Evolutionary conservation across 345 rosid species (phyloP), one percentile per base, ranked within the genome.

Genomic region (Eucalyptus decipiens): DNA sequence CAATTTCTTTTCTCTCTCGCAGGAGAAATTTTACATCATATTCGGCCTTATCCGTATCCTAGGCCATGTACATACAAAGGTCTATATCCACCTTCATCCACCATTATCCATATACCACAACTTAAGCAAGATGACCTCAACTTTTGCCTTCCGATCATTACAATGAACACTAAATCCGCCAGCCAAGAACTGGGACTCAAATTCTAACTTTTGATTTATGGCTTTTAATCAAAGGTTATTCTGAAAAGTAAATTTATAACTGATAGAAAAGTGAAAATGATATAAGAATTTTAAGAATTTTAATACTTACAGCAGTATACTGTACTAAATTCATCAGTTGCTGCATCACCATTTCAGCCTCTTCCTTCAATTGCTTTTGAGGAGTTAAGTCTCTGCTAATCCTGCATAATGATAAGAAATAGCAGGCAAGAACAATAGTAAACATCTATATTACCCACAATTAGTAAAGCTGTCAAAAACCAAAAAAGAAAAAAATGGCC

Each of bases 301-400:
- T 21, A 76, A 76, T 89, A 95, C 98, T 95, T 89, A 97, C 99
- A 85, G 98, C 97, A 90, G 99, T 96, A 92, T 94, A 92, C 86
- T 96, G 97, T 88, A 97, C 99, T 89, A 94, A 87, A 89, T 83
- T 92, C 97, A 96, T 94, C 86, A 97, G 91, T 65, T 96, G 96
- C 7, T 91, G 91, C 92, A 95, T 95, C 87, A 94, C 86, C 54
- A 86, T 89, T 89, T 93, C 96, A 32, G 97, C 99, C 80, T 96
- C 98, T 88, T 94, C 95, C 90, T 92, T 93, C 93, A 96, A 90
- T 88, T 94, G 97, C 87, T 89, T 95, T 91, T 96, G 97, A 89
- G 96, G 96, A 30, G 91, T 94, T 50, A 95, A 91, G 86, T 96
- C 99, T 92, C 94, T 92, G 87, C 90, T 92, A 90, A 97, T 92